These are phyloP conservation scores for Fraxinus platypoda DNA, from an alignment of 305 asterid genomes.

Conservation along the genomic window DNA sequence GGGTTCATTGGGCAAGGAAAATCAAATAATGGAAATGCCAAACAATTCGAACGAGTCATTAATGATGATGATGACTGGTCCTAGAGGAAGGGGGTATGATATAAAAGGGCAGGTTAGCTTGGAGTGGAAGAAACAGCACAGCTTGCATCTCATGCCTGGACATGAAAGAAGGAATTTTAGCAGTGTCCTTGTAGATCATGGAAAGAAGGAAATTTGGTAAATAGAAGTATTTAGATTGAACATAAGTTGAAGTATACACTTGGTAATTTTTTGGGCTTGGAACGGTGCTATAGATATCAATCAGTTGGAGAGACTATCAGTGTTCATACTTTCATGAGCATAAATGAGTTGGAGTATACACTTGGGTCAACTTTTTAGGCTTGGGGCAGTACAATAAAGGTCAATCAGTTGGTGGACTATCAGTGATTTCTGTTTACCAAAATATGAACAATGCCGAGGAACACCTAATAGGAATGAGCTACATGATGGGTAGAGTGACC, in stretches of 20 bases:
- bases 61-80: neutral
- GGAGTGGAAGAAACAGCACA: neutral
- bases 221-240: neutral
- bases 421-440: neutral
- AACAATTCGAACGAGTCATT: neutral
- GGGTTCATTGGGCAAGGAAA: neutral
- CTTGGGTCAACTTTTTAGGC: neutral
- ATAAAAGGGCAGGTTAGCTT: neutral
- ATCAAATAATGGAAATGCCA: neutral
- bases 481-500: neutral
- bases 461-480: neutral
- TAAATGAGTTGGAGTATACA: neutral
- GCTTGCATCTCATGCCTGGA: constrained; percentile 3
- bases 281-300: neutral
- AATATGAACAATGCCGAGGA: neutral
- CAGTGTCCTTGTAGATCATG: neutral
- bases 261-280: neutral
- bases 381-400: neutral
- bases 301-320: neutral
- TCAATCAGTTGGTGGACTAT: neutral
- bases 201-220: neutral
- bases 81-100: neutral
- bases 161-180: neutral
- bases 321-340: neutral
- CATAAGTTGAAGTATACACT: neutral